Evolutionary conservation across 495 filamentous ascomycete genomes (phyloP).

Genomic region (Aspergillus mulundensis): DNA sequence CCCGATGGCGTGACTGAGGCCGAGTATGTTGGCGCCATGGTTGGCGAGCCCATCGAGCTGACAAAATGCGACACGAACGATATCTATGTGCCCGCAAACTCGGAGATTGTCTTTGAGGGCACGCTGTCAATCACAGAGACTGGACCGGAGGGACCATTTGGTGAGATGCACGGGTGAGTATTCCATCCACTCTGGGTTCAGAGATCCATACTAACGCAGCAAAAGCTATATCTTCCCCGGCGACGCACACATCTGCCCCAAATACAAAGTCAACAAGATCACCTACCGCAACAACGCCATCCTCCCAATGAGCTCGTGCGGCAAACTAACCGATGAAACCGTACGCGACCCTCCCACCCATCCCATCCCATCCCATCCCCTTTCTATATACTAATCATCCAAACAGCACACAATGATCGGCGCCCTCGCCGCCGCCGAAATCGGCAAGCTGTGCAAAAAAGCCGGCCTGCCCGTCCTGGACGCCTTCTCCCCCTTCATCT

Average conservation of each 20-base stretch:
- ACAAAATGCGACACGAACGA: conserved; percentile 40
- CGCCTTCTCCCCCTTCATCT: conserved; percentile 36
- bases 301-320: conserved; percentile 28
- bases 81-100: conserved; percentile 32
- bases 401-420: conserved; percentile 35
- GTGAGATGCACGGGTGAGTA: conserved; percentile 29
- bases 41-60: conserved; percentile 28
- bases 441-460: conserved; percentile 34
- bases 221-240: conserved; percentile 27
- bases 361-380: neutral
- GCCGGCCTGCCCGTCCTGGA: conserved; percentile 32
- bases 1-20: conserved; percentile 33
- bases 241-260: conserved; percentile 22
- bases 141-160: conserved; percentile 34
- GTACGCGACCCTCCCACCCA: neutral
- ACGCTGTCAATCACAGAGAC: conserved; percentile 30
- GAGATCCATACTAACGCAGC: neutral
- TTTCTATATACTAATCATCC: neutral
- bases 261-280: conserved; percentile 35
- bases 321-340: conserved; percentile 31
- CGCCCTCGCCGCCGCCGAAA: conserved; percentile 35
- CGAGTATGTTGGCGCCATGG: conserved; percentile 33
- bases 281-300: conserved; percentile 33
- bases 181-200: too few species aligned
- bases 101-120: conserved; percentile 39